A percentile compares a stretch with the other conserved stretches of the same genome.
phyloP scores from a whole-genome alignment of 2,329 filamentous ascomycete genomes.

The Sarocladiaceae sp. region DNA sequence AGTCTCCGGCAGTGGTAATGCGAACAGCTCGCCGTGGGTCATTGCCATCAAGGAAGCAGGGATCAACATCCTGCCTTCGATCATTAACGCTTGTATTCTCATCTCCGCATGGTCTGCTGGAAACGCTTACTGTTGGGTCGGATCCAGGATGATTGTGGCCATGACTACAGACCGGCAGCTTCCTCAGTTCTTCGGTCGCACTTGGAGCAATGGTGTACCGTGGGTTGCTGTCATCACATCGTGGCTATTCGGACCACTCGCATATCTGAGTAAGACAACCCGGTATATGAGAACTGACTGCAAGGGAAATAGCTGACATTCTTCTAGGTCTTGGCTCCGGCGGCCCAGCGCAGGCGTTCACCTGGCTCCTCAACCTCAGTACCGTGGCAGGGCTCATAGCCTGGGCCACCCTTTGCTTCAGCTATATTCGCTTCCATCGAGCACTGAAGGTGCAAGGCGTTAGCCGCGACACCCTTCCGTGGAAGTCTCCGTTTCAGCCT shows the following conservation, averaged over 20 bases:
- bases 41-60: constrained; percentile 61
- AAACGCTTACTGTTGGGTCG: constrained; percentile 74
- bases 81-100: constrained; percentile 69
- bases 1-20: constrained; percentile 15
- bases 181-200: constrained; percentile 63
- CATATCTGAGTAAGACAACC: constrained; percentile 44
- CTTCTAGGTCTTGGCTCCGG: constrained; percentile 1
- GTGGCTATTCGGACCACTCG: constrained; percentile 55
- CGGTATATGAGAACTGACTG: too few species aligned
- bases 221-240: constrained; percentile 47
- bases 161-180: constrained; percentile 67
- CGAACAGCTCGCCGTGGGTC: constrained; percentile 62
- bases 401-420: constrained; percentile 53
- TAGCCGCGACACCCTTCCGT: constrained; percentile 36
- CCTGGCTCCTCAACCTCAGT: constrained; percentile 66
- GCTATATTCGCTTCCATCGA: constrained; percentile 52
- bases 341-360: constrained; percentile 34
- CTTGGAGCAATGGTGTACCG: constrained; percentile 66
- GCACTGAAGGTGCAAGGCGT: constrained; percentile 49
- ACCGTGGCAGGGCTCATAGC: constrained; percentile 56
- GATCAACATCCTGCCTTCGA: constrained; percentile 56
- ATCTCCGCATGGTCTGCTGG: constrained; percentile 71
- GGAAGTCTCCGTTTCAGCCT: constrained; percentile 40
- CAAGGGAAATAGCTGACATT: neutral
- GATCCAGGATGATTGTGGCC: constrained; percentile 65